Percentiles rank a stretch among this genome's conserved stretches.
phyloP scores from a whole-genome alignment of 2,329 filamentous ascomycete genomes.

The Hawksworthiomyces lignivorus region DNA sequence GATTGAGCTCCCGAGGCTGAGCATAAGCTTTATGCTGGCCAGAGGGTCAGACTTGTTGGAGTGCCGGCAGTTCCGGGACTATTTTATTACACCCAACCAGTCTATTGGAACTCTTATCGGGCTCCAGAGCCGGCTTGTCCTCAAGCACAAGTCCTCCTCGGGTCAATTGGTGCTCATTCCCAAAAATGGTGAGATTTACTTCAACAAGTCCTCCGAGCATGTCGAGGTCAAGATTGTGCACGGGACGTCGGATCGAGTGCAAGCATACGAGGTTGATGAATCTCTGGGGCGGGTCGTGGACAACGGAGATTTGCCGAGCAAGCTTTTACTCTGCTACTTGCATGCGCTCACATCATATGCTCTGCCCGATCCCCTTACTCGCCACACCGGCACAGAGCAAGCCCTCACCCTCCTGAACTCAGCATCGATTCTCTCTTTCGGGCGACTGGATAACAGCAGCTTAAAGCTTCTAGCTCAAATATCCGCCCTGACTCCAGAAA shows the following conservation, averaged over 20 bases:
- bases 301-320: slow-evolving; percentile 42
- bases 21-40: slow-evolving; percentile 37
- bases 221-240: slow-evolving; percentile 28
- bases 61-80: slow-evolving; percentile 44
- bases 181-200: background rate
- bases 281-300: slow-evolving; percentile 42
- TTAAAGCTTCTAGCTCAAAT: slow-evolving; percentile 29
- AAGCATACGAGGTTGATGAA: slow-evolving; percentile 41
- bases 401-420: slow-evolving; percentile 41
- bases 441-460: slow-evolving; percentile 28
- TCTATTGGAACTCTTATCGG: slow-evolving; percentile 40
- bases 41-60: slow-evolving; percentile 20
- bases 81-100: slow-evolving; percentile 40
- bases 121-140: slow-evolving; percentile 39
- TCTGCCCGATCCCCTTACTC: slow-evolving; percentile 40
- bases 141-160: slow-evolving; percentile 20
- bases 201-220: slow-evolving; percentile 19
- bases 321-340: slow-evolving; percentile 42
- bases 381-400: slow-evolving; percentile 45
- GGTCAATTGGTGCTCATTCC: slow-evolving; percentile 1
- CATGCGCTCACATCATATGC: slow-evolving; percentile 48
- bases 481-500: slow-evolving; percentile 31
- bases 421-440: slow-evolving; percentile 41
- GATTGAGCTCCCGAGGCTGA: slow-evolving; percentile 38
- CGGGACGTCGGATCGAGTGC: slow-evolving; percentile 17